Evolutionary conservation across 2,329 filamentous ascomycete genomes (phyloP).

Genomic region (Chlorencoelia australis): DNA sequence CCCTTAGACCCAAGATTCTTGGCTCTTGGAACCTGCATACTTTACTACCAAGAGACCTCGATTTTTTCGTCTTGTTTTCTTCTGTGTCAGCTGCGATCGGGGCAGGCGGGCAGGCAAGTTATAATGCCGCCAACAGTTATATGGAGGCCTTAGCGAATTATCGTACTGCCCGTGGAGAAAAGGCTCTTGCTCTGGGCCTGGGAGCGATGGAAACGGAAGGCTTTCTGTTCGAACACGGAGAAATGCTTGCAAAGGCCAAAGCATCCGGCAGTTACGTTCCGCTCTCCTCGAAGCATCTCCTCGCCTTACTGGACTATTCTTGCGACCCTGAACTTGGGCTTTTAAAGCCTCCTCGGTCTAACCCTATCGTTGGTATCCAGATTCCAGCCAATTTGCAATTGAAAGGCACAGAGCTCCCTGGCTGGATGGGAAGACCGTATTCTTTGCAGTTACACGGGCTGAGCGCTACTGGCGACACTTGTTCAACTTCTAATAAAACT

Average conservation of each 20-base stretch:
- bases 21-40: conserved; percentile 18
- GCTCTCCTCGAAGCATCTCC: neutral
- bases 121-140: conserved; percentile 24
- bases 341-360: neutral
- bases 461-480: neutral
- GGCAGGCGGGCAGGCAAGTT: conserved; percentile 8
- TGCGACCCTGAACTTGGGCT: neutral
- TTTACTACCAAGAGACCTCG: conserved; percentile 7
- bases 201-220: conserved; percentile 9
- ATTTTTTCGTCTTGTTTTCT: conserved; percentile 22
- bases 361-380: too few species aligned
- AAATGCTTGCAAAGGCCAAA: conserved; percentile 7
- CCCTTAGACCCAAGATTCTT: conserved; percentile 28
- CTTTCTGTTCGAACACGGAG: conserved; percentile 14
- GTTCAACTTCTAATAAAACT: neutral
- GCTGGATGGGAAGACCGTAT: too few species aligned
- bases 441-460: neutral
- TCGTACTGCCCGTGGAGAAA: conserved; percentile 6
- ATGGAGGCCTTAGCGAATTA: conserved; percentile 12
- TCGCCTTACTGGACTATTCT: neutral
- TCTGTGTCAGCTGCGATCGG: conserved; percentile 23
- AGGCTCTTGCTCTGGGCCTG: conserved; percentile 11
- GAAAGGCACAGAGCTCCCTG: too few species aligned
- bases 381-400: too few species aligned
- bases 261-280: neutral